A percentile compares a stretch with the other conserved stretches of the same genome.
Conservation (phyloP, 176 grass and related monocot genomes). For the Melocanna baccifera region DNA sequence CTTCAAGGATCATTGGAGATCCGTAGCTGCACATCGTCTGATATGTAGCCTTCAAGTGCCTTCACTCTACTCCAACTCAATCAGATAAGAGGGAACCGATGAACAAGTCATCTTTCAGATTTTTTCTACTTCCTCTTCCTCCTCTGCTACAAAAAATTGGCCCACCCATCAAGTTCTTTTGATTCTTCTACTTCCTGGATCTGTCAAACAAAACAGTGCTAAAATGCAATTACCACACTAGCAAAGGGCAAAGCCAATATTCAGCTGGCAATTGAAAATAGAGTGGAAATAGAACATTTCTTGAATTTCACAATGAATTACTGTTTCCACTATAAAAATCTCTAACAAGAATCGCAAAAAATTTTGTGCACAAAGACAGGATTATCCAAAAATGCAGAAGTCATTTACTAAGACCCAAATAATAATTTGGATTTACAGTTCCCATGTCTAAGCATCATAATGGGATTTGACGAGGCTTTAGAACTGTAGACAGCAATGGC, state of each 20-base stretch:
- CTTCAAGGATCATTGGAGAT: background rate
- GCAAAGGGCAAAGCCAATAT: background rate
- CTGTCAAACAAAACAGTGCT: background rate
- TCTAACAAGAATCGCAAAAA: conserved; percentile 19
- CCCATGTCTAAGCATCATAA: background rate
- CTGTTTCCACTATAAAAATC: background rate
- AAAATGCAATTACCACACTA: background rate
- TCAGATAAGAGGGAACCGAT: background rate
- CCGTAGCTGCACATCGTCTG: background rate
- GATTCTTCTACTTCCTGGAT: conserved; percentile 12
- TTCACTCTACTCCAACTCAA: background rate
- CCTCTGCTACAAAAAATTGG: background rate
- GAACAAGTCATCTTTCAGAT: background rate
- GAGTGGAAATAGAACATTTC: background rate
- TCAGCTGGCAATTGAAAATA: background rate
- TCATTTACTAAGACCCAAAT: background rate
- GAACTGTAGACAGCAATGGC: background rate
- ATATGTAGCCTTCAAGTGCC: background rate
- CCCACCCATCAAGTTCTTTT: background rate
- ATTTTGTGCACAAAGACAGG: conserved; percentile 1
- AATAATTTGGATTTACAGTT: background rate
- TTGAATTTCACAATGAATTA: conserved; percentile 14
- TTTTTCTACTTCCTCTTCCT: background rate
- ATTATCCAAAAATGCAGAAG: background rate
- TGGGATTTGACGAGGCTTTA: background rate